These are phyloP conservation scores for Fraxinus platypoda DNA, from an alignment of 305 asterid species.

Conservation along the genomic window DNA sequence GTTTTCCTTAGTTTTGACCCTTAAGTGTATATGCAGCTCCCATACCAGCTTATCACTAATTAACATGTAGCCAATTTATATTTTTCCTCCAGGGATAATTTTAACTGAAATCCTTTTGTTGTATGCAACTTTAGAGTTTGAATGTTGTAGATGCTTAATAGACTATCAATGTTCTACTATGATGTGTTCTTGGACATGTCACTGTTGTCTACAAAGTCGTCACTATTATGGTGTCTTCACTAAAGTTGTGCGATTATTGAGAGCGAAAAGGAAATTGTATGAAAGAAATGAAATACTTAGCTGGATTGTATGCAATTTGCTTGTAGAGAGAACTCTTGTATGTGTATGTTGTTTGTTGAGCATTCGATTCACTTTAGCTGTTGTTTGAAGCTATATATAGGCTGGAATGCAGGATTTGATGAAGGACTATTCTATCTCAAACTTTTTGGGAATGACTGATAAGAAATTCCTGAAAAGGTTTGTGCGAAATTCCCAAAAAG, in stretches of 20 bases:
- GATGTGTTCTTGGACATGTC: not conserved
- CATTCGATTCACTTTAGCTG: too few species aligned
- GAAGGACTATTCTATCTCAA: not conserved
- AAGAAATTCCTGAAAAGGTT: not conserved
- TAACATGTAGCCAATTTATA: not conserved
- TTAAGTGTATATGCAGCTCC: too few species aligned
- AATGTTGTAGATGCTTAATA: not conserved
- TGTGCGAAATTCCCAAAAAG: too few species aligned
- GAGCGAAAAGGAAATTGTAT: not conserved
- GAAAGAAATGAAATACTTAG: not conserved
- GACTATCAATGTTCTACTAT: not conserved
- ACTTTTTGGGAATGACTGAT: not conserved
- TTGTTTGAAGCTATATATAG: too few species aligned
- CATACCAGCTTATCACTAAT: too few species aligned
- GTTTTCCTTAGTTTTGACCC: too few species aligned
- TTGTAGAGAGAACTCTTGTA: not conserved
- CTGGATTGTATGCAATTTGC: not conserved
- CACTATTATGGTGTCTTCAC: not conserved
- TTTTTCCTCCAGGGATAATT: too few species aligned
- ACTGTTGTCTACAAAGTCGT: not conserved
- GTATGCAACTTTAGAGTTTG: not conserved
- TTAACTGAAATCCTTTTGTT: not conserved
- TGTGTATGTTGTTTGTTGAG: too few species aligned
- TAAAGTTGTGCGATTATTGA: not conserved
- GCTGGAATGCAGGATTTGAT: not conserved